Evolutionary conservation across 2,329 filamentous ascomycete genomes (phyloP).

Genomic region (Cryphonectria parasitica): DNA sequence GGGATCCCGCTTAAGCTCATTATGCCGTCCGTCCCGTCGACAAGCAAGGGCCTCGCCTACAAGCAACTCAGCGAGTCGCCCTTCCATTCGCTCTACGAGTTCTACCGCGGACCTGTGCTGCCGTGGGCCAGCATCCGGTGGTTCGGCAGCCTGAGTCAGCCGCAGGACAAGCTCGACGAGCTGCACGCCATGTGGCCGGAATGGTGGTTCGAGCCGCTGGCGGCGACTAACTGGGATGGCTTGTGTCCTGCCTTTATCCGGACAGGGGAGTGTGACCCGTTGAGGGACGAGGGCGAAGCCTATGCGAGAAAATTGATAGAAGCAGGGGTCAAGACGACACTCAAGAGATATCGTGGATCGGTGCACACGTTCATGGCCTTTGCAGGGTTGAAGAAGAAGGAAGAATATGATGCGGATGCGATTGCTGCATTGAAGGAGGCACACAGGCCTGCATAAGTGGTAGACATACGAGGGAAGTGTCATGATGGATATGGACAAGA

Average conservation of each 20-base stretch:
- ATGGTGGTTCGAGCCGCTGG: slow-evolving; percentile 42
- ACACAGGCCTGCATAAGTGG: slow-evolving; percentile 32
- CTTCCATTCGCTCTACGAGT: slow-evolving; percentile 41
- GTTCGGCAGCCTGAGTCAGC: slow-evolving; percentile 38
- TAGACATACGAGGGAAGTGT: not conserved
- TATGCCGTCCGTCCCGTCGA: slow-evolving; percentile 40
- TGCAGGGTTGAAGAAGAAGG: slow-evolving; percentile 35
- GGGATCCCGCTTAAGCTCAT: slow-evolving; percentile 42
- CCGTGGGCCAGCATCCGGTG: slow-evolving; percentile 41
- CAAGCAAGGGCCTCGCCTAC: slow-evolving; percentile 36
- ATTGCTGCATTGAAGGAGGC: slow-evolving; percentile 38
- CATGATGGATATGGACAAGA: not conserved
- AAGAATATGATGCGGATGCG: slow-evolving; percentile 40
- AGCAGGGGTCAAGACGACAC: slow-evolving; percentile 41
- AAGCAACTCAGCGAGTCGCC: slow-evolving; percentile 40
- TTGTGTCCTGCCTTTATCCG: slow-evolving; percentile 41
- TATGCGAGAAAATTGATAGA: slow-evolving; percentile 43
- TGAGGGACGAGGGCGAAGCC: slow-evolving; percentile 47
- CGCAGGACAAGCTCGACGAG: slow-evolving; percentile 35
- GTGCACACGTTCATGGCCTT: slow-evolving; percentile 45
- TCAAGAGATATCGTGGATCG: slow-evolving; percentile 43
- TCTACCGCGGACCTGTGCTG: slow-evolving; percentile 39
- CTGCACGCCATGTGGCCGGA: slow-evolving; percentile 37
- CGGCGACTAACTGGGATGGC: slow-evolving; percentile 38
- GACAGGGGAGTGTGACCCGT: slow-evolving; percentile 42